Conservation (phyloP, 352 stramenopile species). For the Globisporangium barbulae region DNA sequence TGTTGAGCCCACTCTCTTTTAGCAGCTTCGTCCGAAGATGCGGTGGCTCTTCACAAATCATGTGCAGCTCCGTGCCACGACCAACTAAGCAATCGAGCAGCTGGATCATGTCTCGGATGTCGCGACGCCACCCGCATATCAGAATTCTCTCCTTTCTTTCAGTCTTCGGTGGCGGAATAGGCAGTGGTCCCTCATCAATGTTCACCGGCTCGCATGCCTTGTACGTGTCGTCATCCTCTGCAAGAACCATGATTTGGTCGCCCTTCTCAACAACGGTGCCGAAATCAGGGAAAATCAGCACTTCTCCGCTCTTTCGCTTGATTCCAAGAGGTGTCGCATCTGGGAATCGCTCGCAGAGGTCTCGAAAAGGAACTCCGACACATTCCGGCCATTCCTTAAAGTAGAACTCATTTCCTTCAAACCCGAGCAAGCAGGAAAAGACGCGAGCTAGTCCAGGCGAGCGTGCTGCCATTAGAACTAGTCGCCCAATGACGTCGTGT, state of each 20-base stretch:
- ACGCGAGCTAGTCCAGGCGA: constrained; percentile 76
- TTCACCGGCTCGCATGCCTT: constrained; percentile 42
- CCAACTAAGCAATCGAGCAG: constrained; percentile 73
- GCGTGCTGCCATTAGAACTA: constrained; percentile 84
- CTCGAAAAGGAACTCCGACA: constrained; percentile 55
- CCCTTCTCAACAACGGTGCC: constrained; percentile 32
- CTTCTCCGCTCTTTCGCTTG: constrained; percentile 49
- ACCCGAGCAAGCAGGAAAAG: constrained; percentile 71
- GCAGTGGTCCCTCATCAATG: constrained; percentile 39
- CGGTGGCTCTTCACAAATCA: constrained; percentile 77
- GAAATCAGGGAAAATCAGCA: constrained; percentile 55
- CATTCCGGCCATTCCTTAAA: constrained; percentile 86
- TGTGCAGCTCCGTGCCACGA: constrained; percentile 63
- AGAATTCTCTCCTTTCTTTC: constrained; percentile 60
- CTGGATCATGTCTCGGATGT: constrained; percentile 88
- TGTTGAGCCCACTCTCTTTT: constrained; percentile 52
- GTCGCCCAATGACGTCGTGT: constrained; percentile 85
- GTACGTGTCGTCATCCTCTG: constrained; percentile 89
- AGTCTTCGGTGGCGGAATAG: constrained; percentile 20
- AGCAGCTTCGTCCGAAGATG: constrained; percentile 62
- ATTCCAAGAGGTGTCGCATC: constrained; percentile 81
- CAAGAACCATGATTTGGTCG: constrained; percentile 80
- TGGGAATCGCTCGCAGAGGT: constrained; percentile 69
- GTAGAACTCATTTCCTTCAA: constrained; percentile 90
- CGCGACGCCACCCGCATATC: constrained; percentile 86